These are phyloP conservation scores for Plasmopara muralis DNA, from an alignment of 352 stramenopile species.

Conservation along the genomic window DNA sequence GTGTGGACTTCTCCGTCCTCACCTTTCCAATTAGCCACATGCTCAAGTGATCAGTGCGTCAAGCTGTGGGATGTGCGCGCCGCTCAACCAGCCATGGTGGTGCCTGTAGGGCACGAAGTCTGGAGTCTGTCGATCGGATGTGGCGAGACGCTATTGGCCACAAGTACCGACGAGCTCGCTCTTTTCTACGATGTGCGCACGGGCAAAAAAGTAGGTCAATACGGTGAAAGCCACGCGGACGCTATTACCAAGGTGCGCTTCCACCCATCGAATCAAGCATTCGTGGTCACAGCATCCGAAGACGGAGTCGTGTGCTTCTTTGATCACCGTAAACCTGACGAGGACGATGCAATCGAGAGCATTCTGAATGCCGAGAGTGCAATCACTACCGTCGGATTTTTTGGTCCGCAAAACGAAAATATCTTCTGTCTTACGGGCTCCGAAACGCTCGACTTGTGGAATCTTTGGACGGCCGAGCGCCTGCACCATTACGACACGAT, in stretches of 20 bases:
- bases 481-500: conserved; percentile 75
- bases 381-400: conserved; percentile 84
- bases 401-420: conserved; percentile 71
- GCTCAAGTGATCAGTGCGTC: conserved; percentile 79
- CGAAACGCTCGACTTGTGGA: conserved; percentile 88
- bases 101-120: conserved; percentile 59
- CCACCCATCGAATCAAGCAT: conserved; percentile 65
- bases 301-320: conserved; percentile 89
- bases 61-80: conserved; percentile 82
- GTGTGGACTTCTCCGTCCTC: conserved; percentile 62
- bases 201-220: conserved; percentile 63
- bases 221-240: conserved; percentile 86
- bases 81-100: conserved; percentile 46
- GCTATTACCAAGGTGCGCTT: conserved; percentile 85
- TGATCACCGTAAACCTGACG: conserved; percentile 72
- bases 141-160: conserved; percentile 68
- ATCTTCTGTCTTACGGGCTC: conserved; percentile 83
- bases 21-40: conserved; percentile 66
- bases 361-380: conserved; percentile 89
- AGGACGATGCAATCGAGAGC: conserved; percentile 85
- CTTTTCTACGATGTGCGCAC: conserved; percentile 80
- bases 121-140: conserved; percentile 77
- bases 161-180: conserved; percentile 65
- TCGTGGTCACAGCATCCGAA: conserved; percentile 86
- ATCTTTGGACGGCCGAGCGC: conserved; percentile 73